Evolutionary conservation across 768 basidiomycete species (phyloP), one percentile per base, ranked within the genome.

Genomic region (Filobasidium wieringae): DNA sequence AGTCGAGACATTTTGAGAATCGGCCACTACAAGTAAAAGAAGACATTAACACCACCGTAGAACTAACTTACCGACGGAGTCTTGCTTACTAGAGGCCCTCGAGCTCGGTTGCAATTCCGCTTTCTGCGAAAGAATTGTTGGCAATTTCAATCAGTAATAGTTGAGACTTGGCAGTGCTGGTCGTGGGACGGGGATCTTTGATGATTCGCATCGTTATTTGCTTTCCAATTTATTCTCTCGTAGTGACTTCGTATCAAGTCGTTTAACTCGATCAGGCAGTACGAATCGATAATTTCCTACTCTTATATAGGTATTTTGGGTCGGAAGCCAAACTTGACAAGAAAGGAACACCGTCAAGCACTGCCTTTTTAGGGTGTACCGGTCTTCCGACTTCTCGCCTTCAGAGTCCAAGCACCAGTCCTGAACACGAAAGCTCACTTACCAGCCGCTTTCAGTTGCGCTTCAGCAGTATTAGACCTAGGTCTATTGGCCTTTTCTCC

Each of bases 1-100:
- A 78, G 54, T 87, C 82, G 47, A 97, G 82, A 69, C 93, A 97
- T 67, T 79, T 82, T 58, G 85, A 82, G 68, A 97, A 82, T 1
- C 84, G 79, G 60, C 66, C 68, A 56, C 73, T 74, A 51, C 3
- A 50, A 14, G 33, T 15, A 22, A 1, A 12, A 17, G 1, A 8
- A 58, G 12, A 36, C 5, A n/a, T 32, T 19, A 22, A 37, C 4
- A 51, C n/a, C 24, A 12, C 57, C 8, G 30, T 14, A 26, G 14
- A 32, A 7, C 14, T 26, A 14, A 47, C 9, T 9, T 27, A 9
- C 19, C 9, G 45, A 41, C 36, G 3, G 40, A 24, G 47, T 15
- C 27, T 7, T n/a, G 66, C 72, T 66, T 57, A 74, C 72, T 75
- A 75, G 17, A 75, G 65, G 26, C 66, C 61, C 52, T 75, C 71